These are phyloP conservation scores for Penicillium coprophilum DNA, from an alignment of 495 filamentous ascomycete genomes.

Conservation along the genomic window DNA sequence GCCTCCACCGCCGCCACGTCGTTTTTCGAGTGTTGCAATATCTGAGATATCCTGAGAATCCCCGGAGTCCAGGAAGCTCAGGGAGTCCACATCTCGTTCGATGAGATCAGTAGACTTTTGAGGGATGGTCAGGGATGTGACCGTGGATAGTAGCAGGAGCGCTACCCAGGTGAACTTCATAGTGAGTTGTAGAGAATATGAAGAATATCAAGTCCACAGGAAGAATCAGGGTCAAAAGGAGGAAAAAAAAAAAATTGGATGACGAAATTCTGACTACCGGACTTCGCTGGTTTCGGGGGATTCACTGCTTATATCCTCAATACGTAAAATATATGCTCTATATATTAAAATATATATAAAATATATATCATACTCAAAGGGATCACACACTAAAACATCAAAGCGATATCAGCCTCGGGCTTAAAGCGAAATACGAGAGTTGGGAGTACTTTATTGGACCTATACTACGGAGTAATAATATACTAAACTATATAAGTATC, in stretches of 20 bases:
- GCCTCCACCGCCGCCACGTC: conserved; percentile 41
- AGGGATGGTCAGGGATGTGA: conserved; percentile 31
- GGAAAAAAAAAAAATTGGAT: background rate
- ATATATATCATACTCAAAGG: no score
- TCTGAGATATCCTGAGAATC: conserved; percentile 14
- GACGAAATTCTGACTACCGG: background rate
- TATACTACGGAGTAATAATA: no score
- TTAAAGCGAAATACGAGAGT: no score
- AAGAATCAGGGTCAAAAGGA: background rate
- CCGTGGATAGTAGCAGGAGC: conserved; percentile 32
- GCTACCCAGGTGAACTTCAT: conserved; percentile 36
- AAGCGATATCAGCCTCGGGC: no score
- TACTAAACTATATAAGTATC: no score
- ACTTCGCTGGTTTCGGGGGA: no score
- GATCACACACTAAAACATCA: no score
- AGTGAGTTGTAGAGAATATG: conserved; percentile 6
- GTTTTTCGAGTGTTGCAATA: conserved; percentile 42
- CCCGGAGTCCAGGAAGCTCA: no score
- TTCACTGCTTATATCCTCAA: no score
- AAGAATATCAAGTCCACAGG: background rate
- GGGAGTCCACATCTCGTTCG: conserved; percentile 16
- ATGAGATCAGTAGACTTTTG: conserved; percentile 21
- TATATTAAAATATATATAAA: no score
- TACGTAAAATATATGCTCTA: no score
- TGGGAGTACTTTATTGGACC: no score